These are phyloP conservation scores for Pseudogymnoascus sp. DNA, from an alignment of 2,329 filamentous ascomycete genomes.

Conservation along the genomic window DNA sequence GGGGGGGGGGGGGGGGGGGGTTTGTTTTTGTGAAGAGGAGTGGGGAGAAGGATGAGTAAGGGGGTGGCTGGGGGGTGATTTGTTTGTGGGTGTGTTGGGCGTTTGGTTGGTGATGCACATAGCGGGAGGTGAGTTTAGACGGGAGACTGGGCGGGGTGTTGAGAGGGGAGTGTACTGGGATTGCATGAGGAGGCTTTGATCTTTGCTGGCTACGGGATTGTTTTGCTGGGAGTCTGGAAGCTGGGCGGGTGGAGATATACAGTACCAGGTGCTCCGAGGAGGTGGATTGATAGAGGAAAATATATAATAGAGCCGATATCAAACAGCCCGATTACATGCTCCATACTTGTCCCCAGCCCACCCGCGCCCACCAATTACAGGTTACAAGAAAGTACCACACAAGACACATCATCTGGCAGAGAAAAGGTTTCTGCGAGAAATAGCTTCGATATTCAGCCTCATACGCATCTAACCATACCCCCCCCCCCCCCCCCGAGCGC, in stretches of 20 bases:
- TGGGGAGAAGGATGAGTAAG: not conserved
- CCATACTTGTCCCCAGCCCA: not conserved
- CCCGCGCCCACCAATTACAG: not conserved
- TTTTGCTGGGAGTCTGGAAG: not conserved
- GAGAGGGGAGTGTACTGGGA: not conserved
- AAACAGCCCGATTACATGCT: not conserved
- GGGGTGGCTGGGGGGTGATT: not conserved
- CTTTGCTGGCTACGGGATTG: not conserved
- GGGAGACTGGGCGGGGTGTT: not conserved
- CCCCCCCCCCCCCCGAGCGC: not conserved
- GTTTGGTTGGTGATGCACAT: not conserved
- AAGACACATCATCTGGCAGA: not conserved
- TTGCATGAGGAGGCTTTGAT: not conserved
- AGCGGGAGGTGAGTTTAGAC: not conserved
- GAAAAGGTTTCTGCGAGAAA: not conserved
- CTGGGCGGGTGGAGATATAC: not conserved
- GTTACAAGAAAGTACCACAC: not conserved
- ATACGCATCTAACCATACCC: not conserved
- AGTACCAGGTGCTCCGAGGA: not conserved
- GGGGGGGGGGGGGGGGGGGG: conserved; percentile 34
- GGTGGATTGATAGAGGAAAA: not conserved
- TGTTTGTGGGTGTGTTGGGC: not conserved
- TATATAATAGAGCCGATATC: not conserved
- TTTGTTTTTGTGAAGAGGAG: conserved; percentile 41
- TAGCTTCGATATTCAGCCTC: not conserved